Evolutionary conservation across 441 rosid species (phyloP).

Genomic region (Melastoma candidum): DNA sequence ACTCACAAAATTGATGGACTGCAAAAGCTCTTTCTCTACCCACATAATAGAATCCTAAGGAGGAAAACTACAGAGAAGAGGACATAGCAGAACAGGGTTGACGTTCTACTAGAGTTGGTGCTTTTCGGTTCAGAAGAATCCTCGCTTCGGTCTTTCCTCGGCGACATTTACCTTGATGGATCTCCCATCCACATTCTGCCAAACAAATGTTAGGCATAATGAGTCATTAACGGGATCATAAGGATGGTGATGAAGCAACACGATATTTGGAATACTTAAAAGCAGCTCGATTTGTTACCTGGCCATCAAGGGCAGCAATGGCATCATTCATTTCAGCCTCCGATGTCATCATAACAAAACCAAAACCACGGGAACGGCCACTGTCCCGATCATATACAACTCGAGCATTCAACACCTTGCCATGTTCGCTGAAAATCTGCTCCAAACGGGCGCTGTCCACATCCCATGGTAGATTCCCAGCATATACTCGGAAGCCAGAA

Average conservation of each 20-base stretch:
- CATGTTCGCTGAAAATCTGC: slow-evolving; percentile 62
- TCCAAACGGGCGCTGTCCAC: slow-evolving; percentile 46
- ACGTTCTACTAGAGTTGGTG: too few species aligned
- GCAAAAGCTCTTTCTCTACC: too few species aligned
- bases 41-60: too few species aligned
- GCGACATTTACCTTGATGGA: slow-evolving; percentile 60
- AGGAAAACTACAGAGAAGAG: too few species aligned
- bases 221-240: too few species aligned
- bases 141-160: slow-evolving; percentile 49
- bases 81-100: too few species aligned
- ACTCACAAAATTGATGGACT: too few species aligned
- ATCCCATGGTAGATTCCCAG: slow-evolving; percentile 63
- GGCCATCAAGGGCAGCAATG: slow-evolving; percentile 69
- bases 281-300: slow-evolving; percentile 25
- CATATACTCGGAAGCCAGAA: slow-evolving; percentile 33
- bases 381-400: slow-evolving; percentile 52
- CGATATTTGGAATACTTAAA: not conserved
- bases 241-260: too few species aligned
- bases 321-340: slow-evolving; percentile 68
- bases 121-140: slow-evolving; percentile 17
- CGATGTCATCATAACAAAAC: slow-evolving; percentile 54
- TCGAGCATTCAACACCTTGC: slow-evolving; percentile 49
- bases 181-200: slow-evolving; percentile 41
- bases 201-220: not conserved
- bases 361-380: slow-evolving; percentile 73